Conservation (phyloP, 192 early-diverging fungal species). For the Umbelopsis ramanniana region DNA sequence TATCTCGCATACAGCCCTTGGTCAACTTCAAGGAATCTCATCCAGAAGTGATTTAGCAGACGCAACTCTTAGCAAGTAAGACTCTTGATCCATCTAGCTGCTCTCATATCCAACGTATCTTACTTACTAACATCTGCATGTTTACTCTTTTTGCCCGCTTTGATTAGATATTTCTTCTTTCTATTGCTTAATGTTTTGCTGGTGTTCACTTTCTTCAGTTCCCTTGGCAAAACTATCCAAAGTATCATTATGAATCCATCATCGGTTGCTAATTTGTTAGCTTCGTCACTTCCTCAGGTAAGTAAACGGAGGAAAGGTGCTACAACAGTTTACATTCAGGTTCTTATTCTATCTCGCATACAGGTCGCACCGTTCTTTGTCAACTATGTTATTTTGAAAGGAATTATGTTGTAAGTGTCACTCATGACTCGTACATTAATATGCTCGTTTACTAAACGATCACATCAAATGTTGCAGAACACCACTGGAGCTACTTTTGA, state of each 20-base stretch:
- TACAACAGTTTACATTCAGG: neutral
- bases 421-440: neutral
- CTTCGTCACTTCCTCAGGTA: conserved; percentile 62
- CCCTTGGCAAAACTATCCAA: conserved; percentile 59
- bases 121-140: neutral
- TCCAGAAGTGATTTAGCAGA: conserved; percentile 39
- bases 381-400: conserved; percentile 73
- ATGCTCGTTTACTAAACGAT: neutral
- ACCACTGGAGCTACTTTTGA: conserved; percentile 67
- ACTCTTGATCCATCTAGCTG: neutral
- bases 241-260: conserved; percentile 62
- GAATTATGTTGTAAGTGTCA: conserved; percentile 53
- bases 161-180: conserved; percentile 70
- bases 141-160: neutral
- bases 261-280: conserved; percentile 59
- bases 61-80: conserved; percentile 41
- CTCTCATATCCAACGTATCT: neutral
- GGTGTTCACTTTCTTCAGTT: conserved; percentile 70
- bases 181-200: conserved; percentile 75
- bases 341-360: neutral
- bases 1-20: conserved; percentile 30
- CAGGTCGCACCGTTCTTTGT: conserved; percentile 77
- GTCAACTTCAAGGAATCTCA: conserved; percentile 35
- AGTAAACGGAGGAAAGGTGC: neutral
- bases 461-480: conserved; percentile 26